These are phyloP conservation scores for Serpula lacrymans DNA, from an alignment of 768 basidiomycete genomes.

Conservation along the genomic window DNA sequence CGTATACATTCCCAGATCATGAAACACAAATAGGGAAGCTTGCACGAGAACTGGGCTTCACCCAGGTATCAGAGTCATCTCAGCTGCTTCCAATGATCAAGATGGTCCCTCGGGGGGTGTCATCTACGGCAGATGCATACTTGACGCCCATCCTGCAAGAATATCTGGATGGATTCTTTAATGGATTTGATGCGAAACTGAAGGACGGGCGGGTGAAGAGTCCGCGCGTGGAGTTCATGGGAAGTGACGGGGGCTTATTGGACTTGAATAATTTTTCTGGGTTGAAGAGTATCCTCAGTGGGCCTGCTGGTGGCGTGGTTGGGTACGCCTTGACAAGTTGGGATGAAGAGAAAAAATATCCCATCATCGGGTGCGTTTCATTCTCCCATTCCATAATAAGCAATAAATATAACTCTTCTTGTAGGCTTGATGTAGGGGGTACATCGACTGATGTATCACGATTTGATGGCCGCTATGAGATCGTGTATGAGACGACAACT, in stretches of 20 bases:
- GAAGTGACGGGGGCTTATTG: conserved; percentile 84
- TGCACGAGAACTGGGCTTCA: conserved; percentile 81
- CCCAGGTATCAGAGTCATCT: conserved; percentile 84
- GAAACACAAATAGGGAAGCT: conserved; percentile 69
- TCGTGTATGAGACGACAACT: conserved; percentile 94
- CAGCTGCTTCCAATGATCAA: conserved; percentile 93
- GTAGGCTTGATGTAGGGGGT: conserved; percentile 87
- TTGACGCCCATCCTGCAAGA: conserved; percentile 82
- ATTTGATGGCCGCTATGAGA: conserved; percentile 86
- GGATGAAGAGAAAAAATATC: conserved; percentile 65
- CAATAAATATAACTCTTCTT: conserved; percentile 3
- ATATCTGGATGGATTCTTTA: conserved; percentile 90
- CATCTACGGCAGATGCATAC: conserved; percentile 93
- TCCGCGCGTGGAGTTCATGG: conserved; percentile 92
- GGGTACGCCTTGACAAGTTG: conserved; percentile 90
- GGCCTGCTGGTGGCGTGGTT: conserved; percentile 94
- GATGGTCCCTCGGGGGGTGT: conserved; percentile 89
- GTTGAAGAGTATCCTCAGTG: conserved; percentile 88
- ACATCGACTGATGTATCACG: conserved; percentile 96
- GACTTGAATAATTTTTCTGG: conserved; percentile 86
- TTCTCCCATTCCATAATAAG: neutral
- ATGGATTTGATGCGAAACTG: conserved; percentile 77
- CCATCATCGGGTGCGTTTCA: conserved; percentile 74
- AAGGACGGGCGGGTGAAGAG: conserved; percentile 54
- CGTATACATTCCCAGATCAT: conserved; percentile 88